Evolutionary conservation across 306 rosid species (phyloP).

Genomic region (Quercus ilex): DNA sequence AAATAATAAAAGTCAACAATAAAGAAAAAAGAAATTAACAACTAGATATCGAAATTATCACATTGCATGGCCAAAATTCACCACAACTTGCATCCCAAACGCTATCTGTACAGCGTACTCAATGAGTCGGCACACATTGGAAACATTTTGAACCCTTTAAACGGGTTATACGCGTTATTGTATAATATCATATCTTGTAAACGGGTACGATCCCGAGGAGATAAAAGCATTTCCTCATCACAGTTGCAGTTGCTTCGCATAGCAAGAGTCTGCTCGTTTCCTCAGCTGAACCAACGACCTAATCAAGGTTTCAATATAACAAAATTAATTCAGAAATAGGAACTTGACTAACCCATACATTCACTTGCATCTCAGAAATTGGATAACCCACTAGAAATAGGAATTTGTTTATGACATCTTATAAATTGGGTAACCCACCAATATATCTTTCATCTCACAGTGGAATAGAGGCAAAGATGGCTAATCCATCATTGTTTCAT

Average conservation of each 20-base stretch:
- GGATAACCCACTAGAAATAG: too few species aligned
- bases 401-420: not conserved
- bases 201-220: conserved; percentile 89
- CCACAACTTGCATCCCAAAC: not conserved
- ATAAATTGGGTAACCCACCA: not conserved
- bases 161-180: not conserved
- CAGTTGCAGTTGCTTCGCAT: conserved; percentile 87
- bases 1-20: too few species aligned
- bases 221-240: conserved; percentile 86
- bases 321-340: not conserved
- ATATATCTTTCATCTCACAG: too few species aligned
- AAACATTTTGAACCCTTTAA: conserved; percentile 5
- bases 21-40: too few species aligned
- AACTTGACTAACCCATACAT: not conserved
- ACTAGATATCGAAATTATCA: too few species aligned
- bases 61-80: not conserved
- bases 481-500: too few species aligned
- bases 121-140: not conserved
- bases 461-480: too few species aligned
- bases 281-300: conserved; percentile 82
- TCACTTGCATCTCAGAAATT: not conserved
- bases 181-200: conserved; percentile 56
- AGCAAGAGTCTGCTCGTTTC: conserved; percentile 91
- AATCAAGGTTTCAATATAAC: not conserved
- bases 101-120: not conserved